A percentile compares a stretch with the other conserved stretches of the same genome.
phyloP scores from a whole-genome alignment of 2,329 filamentous ascomycete genomes.

The Hymenoscyphus fraxineus region DNA sequence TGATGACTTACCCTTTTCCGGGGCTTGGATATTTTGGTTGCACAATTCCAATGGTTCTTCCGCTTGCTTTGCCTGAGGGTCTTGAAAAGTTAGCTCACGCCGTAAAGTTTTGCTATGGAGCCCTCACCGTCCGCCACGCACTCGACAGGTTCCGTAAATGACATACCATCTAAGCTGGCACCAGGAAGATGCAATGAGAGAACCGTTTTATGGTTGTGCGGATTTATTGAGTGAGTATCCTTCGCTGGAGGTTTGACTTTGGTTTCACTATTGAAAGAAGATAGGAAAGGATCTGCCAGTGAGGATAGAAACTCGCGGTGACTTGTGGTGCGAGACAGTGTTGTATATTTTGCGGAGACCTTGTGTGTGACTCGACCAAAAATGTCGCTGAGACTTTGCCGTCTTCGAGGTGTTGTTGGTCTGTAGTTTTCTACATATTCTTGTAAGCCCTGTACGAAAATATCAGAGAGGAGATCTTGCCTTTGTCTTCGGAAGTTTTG shows the following conservation, averaged over 20 bases:
- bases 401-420: slow-evolving; percentile 10
- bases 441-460: neutral
- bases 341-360: slow-evolving; percentile 13
- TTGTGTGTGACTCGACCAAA: slow-evolving; percentile 24
- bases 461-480: neutral
- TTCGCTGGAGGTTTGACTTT: neutral
- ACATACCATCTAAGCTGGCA: slow-evolving; percentile 11
- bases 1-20: neutral
- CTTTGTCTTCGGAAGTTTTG: slow-evolving; percentile 6
- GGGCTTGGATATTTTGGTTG: neutral
- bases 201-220: neutral
- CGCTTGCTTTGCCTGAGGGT: neutral
- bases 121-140: slow-evolving; percentile 11
- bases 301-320: neutral
- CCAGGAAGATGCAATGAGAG: slow-evolving; percentile 10
- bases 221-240: neutral
- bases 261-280: neutral
- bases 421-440: neutral
- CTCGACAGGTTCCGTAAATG: slow-evolving; percentile 7
- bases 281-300: neutral
- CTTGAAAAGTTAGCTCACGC: neutral
- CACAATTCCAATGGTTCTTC: neutral
- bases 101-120: neutral
- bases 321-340: slow-evolving; percentile 4
- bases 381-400: slow-evolving; percentile 29